Percentiles rank a stretch among this genome's conserved stretches.
Conservation (phyloP, 2,329 filamentous ascomycete genomes). For the Sporothrix curviconia region DNA sequence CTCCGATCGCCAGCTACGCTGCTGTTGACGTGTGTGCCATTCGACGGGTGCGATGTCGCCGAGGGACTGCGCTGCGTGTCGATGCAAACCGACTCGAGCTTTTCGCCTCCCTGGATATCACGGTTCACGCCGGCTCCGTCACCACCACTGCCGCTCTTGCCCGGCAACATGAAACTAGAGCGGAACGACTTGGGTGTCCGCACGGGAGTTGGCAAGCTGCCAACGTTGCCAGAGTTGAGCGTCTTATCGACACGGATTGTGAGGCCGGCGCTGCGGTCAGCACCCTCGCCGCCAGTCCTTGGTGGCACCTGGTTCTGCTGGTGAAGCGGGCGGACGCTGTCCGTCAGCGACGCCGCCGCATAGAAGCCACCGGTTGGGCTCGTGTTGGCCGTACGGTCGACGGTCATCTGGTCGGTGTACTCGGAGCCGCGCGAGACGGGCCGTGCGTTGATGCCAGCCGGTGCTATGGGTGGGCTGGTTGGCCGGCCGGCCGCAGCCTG, state of each 20-base stretch:
- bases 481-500: not conserved
- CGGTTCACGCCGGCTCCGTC: constrained; percentile 44
- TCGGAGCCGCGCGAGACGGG: constrained; percentile 75
- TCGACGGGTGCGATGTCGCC: constrained; percentile 24
- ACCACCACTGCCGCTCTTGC: constrained; percentile 45
- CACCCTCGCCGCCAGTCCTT: not conserved
- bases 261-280: constrained; percentile 28
- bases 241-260: constrained; percentile 55
- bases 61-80: constrained; percentile 51
- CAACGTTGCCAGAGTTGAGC: constrained; percentile 40
- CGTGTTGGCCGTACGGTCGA: constrained; percentile 67
- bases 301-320: constrained; percentile 26
- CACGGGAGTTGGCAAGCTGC: constrained; percentile 50
- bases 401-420: constrained; percentile 65
- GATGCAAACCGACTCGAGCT: constrained; percentile 75
- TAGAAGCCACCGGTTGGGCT: constrained; percentile 60
- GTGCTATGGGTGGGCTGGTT: constrained; percentile 31
- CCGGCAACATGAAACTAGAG: constrained; percentile 63
- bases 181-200: constrained; percentile 72
- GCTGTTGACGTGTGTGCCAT: constrained; percentile 28
- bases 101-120: constrained; percentile 64
- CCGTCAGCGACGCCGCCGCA: constrained; percentile 57
- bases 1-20: not conserved
- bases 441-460: constrained; percentile 46
- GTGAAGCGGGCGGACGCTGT: constrained; percentile 74